Base-by-base conservation (phyloP, 495 filamentous ascomycete species). In the Annulohypoxylon stygium region DNA sequence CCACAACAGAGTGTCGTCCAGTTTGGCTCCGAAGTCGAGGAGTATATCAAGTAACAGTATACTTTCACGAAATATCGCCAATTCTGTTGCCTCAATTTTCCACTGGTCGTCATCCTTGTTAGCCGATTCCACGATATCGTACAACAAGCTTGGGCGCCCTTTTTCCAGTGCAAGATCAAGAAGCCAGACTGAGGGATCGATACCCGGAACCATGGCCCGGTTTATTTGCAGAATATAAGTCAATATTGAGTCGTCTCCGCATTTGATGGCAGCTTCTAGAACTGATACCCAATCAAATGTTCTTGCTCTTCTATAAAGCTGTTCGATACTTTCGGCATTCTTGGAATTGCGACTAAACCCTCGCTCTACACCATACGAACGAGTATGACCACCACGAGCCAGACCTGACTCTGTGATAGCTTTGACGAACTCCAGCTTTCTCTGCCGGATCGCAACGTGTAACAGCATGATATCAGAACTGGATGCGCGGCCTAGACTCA, bases 361-460 rank as follows among this genome's bases (percentile, higher is more conserved):
- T n/a, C n/a, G n/a, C n/a, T n/a, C n/a, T n/a, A n/a, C n/a, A n/a
- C n/a, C n/a, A n/a, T n/a, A n/a, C n/a, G n/a, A n/a, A n/a, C n/a
- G n/a, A n/a, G n/a, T n/a, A n/a, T n/a, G n/a, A n/a, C n/a, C 4
- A 10, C 34, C n/a, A n/a, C 1, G 30, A 57, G 37, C 18, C 4
- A 45, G 8, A 25, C 66, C 36, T 11, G 3, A 55, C 9, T 62
- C 47, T 25, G 62, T 0, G 36, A 69, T 36, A 12, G 58, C 66
- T 48, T 55, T 55, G 23, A 69, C 58, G 25, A 69, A 61, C 2
- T 55, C 66, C 8, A 25, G 47, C 47, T 61, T 23, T 20, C 26
- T 69, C 20, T 41, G 41, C 23, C 3, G 7, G 8, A 62, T 10
- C 11, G 48, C 34, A 23, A 55, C n/a, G 10, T 34, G 7, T 53